A percentile compares a stretch with the other conserved stretches of the same genome.
phyloP scores from a whole-genome alignment of 345 rosid genomes.

The Brassica rapa region DNA sequence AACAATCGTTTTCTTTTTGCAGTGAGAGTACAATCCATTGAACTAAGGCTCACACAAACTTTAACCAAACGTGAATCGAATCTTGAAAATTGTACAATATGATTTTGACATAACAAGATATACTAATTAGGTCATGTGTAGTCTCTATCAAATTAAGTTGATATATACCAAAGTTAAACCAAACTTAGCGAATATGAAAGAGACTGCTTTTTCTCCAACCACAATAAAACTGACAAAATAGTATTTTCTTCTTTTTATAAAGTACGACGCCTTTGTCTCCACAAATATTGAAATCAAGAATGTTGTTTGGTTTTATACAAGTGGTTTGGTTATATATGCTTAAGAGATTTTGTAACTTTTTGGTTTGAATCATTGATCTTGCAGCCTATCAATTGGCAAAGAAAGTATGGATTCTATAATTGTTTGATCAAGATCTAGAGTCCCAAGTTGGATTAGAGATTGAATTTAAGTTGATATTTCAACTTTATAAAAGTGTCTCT shows the following conservation, averaged over 20 bases:
- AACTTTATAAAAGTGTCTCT: neutral
- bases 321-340: neutral
- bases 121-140: neutral
- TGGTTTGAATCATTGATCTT: neutral
- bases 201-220: neutral
- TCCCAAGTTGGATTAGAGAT: neutral
- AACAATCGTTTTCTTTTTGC: constrained; percentile 20
- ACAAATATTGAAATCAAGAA: neutral
- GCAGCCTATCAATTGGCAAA: neutral
- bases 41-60: neutral
- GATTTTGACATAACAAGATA: neutral
- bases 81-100: constrained; percentile 14
- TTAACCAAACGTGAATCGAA: constrained; percentile 10
- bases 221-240: neutral
- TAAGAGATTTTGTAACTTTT: neutral
- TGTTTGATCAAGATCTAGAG: neutral
- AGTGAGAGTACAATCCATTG: constrained; percentile 4
- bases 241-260: neutral
- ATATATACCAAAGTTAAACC: constrained; percentile 2
- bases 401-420: neutral
- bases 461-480: neutral
- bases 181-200: neutral
- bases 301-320: neutral
- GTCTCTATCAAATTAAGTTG: constrained; percentile 28
- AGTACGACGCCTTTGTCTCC: neutral